Percentiles rank a stretch among this genome's conserved stretches.
Conservation (phyloP, 257 asterid species). For the Coffea canephora region DNA sequence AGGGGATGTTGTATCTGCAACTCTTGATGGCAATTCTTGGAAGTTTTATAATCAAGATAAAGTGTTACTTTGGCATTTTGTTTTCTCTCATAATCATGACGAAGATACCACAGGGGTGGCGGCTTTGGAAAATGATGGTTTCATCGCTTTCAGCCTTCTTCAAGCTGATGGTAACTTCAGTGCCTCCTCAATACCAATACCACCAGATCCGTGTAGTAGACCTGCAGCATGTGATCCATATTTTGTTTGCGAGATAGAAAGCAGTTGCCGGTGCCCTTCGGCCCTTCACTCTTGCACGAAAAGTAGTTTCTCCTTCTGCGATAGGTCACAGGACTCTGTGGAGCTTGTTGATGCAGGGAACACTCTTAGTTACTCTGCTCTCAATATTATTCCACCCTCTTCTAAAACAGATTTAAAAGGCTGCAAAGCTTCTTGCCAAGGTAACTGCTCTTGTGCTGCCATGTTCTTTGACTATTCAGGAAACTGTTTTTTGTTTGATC, state of each 20-base stretch:
- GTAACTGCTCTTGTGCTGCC: slow-evolving; percentile 75
- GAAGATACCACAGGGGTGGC: slow-evolving; percentile 68
- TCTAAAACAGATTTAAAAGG: slow-evolving; percentile 52
- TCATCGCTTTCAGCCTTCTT: slow-evolving; percentile 55
- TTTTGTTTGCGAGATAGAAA: slow-evolving; percentile 55
- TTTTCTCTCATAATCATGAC: slow-evolving; percentile 40
- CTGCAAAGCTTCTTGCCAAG: slow-evolving; percentile 64
- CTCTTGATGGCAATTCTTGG: slow-evolving; percentile 70
- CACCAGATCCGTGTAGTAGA: slow-evolving; percentile 61
- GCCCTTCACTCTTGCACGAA: slow-evolving; percentile 61
- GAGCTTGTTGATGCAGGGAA: slow-evolving; percentile 73
- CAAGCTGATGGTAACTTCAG: slow-evolving; percentile 22
- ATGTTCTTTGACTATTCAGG: slow-evolving; percentile 70
- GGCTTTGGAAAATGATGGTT: slow-evolving; percentile 58
- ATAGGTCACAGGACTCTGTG: slow-evolving; percentile 24
- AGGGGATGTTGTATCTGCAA: slow-evolving; percentile 44
- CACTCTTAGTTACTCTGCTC: slow-evolving; percentile 53
- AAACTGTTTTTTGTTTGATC: slow-evolving; percentile 61
- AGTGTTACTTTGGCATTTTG: slow-evolving; percentile 62
- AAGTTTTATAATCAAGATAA: slow-evolving; percentile 47
- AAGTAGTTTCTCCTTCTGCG: slow-evolving; percentile 39
- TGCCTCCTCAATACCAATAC: slow-evolving; percentile 51
- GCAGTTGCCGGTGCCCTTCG: slow-evolving; percentile 64
- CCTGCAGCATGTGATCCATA: slow-evolving; percentile 81
- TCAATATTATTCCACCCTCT: slow-evolving; percentile 52